Percentiles rank a stretch among this genome's conserved stretches.
Evolutionary conservation across 306 rosid species (phyloP).

Genomic region (Datisca glomerata): DNA sequence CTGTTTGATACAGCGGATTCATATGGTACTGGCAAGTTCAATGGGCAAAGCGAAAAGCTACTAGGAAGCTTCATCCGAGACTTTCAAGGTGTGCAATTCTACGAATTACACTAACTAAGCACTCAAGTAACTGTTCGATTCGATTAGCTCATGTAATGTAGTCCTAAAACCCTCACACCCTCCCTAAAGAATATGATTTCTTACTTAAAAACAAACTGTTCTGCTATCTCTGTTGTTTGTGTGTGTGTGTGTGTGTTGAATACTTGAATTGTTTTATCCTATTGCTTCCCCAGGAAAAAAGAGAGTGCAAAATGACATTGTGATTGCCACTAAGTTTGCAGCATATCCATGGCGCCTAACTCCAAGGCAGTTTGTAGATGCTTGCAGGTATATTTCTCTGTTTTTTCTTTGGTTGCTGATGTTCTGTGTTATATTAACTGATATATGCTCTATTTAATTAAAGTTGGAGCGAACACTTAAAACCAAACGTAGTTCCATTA

Average conservation of each 20-base stretch:
- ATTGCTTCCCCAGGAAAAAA: conserved; percentile 35
- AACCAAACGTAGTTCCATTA: too few relatives aligned
- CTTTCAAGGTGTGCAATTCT: conserved; percentile 37
- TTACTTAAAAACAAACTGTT: too few relatives aligned
- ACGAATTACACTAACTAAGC: background rate
- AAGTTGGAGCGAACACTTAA: too few relatives aligned
- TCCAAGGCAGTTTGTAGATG: conserved; percentile 71
- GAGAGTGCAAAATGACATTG: conserved; percentile 37
- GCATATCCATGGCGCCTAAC: conserved; percentile 99
- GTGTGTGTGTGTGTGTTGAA: too few relatives aligned
- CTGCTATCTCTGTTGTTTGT: too few relatives aligned
- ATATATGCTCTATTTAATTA: too few relatives aligned
- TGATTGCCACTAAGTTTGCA: conserved; percentile 88
- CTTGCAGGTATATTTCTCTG: conserved; percentile 56
- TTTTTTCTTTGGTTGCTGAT: background rate
- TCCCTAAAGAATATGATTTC: too few relatives aligned
- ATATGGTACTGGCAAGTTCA: conserved; percentile 81
- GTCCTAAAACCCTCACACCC: too few relatives aligned
- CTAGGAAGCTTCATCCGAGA: conserved; percentile 66
- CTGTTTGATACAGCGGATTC: conserved; percentile 92
- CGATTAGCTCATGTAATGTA: too few relatives aligned
- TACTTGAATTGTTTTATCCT: background rate
- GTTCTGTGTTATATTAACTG: background rate
- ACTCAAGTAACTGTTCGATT: too few relatives aligned
- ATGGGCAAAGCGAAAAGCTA: conserved; percentile 87